These are phyloP conservation scores for Pluteus cervinus DNA, from an alignment of 768 basidiomycete species.

Conservation along the genomic window DNA sequence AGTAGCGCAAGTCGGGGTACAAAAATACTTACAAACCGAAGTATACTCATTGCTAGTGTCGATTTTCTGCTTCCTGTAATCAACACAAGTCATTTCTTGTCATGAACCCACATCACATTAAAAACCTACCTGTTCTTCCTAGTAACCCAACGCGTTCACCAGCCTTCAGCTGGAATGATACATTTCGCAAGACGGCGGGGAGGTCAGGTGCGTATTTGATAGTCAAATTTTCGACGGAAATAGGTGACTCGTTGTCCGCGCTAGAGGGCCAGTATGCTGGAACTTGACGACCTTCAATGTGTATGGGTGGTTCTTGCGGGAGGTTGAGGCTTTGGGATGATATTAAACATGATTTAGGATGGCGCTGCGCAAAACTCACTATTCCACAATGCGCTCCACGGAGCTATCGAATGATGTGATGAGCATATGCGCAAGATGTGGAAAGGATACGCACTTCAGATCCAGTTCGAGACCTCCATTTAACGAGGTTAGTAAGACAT, in stretches of 20 bases:
- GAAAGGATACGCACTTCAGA: conserved; percentile 49
- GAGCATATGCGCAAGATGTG: conserved; percentile 7
- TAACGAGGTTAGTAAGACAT: conserved; percentile 1
- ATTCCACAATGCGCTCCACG: conserved; percentile 89
- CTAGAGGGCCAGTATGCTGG: conserved; percentile 94
- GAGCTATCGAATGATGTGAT: conserved; percentile 46
- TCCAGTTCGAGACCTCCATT: conserved; percentile 63
- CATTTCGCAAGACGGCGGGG: conserved; percentile 68
- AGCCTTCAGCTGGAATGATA: conserved; percentile 68
- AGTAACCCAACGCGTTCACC: conserved; percentile 75
- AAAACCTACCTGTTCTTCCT: conserved; percentile 56
- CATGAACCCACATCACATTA: not conserved
- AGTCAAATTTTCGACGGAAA: conserved; percentile 69
- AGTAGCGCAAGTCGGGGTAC: not conserved
- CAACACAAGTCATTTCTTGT: conserved; percentile 2
- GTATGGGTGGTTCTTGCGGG: conserved; percentile 77
- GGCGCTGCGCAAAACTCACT: conserved; percentile 31
- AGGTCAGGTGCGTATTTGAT: conserved; percentile 83
- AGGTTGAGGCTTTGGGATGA: conserved; percentile 47
- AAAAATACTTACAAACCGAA: conserved; percentile 60
- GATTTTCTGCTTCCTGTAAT: conserved; percentile 81
- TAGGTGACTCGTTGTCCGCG: conserved; percentile 46
- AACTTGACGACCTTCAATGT: conserved; percentile 67
- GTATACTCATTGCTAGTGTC: conserved; percentile 79
- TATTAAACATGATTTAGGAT: not conserved